phyloP scores from a whole-genome alignment of 108 stramenopile genomes.

The Skeletonema costatum region DNA sequence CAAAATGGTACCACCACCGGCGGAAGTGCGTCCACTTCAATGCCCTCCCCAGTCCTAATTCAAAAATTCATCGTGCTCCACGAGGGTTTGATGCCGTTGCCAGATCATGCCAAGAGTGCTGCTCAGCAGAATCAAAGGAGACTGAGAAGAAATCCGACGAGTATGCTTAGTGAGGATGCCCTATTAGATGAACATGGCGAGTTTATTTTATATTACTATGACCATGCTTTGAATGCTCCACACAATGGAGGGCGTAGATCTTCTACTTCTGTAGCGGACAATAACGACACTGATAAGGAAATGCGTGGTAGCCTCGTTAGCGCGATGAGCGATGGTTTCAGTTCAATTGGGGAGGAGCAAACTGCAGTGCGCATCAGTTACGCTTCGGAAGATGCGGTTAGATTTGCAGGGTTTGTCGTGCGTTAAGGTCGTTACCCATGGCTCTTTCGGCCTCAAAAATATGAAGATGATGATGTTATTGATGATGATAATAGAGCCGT shows the following conservation, averaged over 20 bases:
- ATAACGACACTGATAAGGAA: not conserved
- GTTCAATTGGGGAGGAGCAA: not conserved
- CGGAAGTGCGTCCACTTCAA: not conserved
- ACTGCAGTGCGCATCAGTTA: not conserved
- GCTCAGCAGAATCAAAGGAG: not conserved
- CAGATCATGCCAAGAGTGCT: not conserved
- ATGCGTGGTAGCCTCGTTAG: not conserved
- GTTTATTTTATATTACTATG: slow-evolving; percentile 71
- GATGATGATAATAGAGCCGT: slow-evolving; percentile 5
- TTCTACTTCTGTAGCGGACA: not conserved
- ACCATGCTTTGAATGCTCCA: slow-evolving; percentile 37
- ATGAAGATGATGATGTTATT: slow-evolving; percentile 10
- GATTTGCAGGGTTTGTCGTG: slow-evolving; percentile 70
- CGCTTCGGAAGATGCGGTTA: slow-evolving; percentile 61
- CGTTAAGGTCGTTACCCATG: slow-evolving; percentile 57
- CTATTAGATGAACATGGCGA: slow-evolving; percentile 66
- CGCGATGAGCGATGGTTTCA: not conserved
- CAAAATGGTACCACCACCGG: not conserved
- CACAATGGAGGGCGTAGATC: slow-evolving; percentile 23
- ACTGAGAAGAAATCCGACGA: slow-evolving; percentile 28
- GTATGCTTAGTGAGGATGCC: slow-evolving; percentile 61
- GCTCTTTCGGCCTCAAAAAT: slow-evolving; percentile 29
- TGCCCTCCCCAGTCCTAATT: slow-evolving; percentile 19
- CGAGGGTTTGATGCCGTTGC: slow-evolving; percentile 42
- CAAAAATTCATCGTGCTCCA: slow-evolving; percentile 49